Evolutionary conservation across 768 basidiomycete genomes (phyloP).

Genomic region (Pholiota microspora): DNA sequence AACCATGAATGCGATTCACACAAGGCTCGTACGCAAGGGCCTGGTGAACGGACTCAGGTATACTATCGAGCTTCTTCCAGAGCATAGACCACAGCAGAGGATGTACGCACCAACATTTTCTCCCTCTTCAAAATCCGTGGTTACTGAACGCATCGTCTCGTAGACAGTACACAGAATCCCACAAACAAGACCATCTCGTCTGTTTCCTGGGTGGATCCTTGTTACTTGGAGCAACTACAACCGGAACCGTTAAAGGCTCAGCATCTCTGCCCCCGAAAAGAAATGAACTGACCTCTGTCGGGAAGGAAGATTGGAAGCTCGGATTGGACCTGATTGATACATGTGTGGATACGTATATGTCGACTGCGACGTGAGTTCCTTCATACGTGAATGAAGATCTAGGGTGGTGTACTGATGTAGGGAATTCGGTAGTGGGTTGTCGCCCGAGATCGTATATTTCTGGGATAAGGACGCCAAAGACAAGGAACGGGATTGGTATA

Average conservation of each 20-base stretch:
- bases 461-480: conserved; percentile 45
- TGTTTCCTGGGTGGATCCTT: conserved; percentile 94
- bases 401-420: not conserved
- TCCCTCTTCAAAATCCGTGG: no score
- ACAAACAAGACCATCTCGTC: conserved; percentile 95
- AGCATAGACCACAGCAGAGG: conserved; percentile 33
- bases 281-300: conserved; percentile 53
- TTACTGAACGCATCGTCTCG: no score
- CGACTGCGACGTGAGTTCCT: conserved; percentile 66
- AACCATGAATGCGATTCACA: conserved; percentile 80
- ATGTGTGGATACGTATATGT: conserved; percentile 78
- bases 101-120: conserved; percentile 23
- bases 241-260: conserved; percentile 36
- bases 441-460: conserved; percentile 90
- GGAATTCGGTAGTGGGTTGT: conserved; percentile 82
- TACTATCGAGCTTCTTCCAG: conserved; percentile 78
- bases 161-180: conserved; percentile 54
- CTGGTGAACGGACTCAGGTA: conserved; percentile 58
- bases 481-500: conserved; percentile 75
- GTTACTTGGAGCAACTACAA: conserved; percentile 80
- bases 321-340: conserved; percentile 84
- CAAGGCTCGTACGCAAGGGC: conserved; percentile 67
- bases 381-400: conserved; percentile 20
- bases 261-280: conserved; percentile 67
- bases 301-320: conserved; percentile 77